Evolutionary conservation across 495 filamentous ascomycete genomes (phyloP), one percentile per base, ranked within the genome.

Genomic region (Parachaetomium inaequale): DNA sequence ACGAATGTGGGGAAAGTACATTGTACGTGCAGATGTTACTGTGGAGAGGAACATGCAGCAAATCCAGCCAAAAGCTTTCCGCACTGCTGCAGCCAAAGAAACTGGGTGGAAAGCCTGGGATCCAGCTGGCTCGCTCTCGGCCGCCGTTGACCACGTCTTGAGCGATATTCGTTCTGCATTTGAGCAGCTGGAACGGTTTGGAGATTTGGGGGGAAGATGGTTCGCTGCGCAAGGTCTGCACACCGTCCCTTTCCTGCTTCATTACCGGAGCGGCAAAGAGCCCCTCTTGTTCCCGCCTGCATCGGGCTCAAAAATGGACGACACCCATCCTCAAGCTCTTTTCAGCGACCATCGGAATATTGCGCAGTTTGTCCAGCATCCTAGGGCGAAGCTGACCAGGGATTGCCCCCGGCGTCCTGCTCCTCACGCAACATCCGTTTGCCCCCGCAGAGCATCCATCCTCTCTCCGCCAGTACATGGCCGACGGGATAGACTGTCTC

Each of bases 51-150:
- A 42, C 52, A 34, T 40, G 52, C 52, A 53, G 11, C 46, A 11
- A 26, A 26, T 26, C 45, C 45, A 43, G 40, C 40, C 15, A 43
- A 43, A 43, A 43, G 40, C n/a, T 43, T 43, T 14, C n/a, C 40
- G 40, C 40, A 40, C 31, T 32, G 31, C 31, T 3, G 19, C 15
- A 46, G n/a, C 8, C 51, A 38, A 11, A 15, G 10, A 17, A 50
- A 46, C 11, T 34, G 53, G 42, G 7, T 26, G 45, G 21, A 8
- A 14, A 63, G 53, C 23, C 40, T n/a, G 19, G 49, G 49, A 52
- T 64, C 15, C 40, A 40, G 57, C 59, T 57, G 55, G 64, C 50
- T 62, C 50, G 55, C 49, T 57, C 40, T 53, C 11, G 55, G 23
- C 26, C 52, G 43, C 55, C 34, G 51, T 61, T 59, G 45, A 58